Evolutionary conservation across 768 basidiomycete genomes (phyloP), one percentile per base, ranked within the genome.

Genomic region (Lactarius pseudohatsudake): DNA sequence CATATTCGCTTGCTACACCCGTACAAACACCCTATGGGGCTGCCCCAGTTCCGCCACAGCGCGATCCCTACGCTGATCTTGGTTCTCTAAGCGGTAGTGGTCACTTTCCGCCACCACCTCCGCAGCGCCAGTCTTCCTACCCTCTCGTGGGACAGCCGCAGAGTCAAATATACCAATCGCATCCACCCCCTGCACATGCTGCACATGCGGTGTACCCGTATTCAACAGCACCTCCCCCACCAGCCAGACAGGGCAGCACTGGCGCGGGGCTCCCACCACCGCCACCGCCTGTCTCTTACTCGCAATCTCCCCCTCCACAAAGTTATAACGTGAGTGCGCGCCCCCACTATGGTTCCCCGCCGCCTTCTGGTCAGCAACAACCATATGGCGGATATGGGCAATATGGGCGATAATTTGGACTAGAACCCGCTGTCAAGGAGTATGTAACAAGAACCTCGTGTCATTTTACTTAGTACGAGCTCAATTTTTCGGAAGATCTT

Each of bases 341-440:
- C 28, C 62, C 56, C 13, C 34, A 30, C 22, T 71, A 69, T 26
- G 45, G 36, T 36, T 40, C 70, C 1, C 50, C 74, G n/a, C 45
- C 74, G 20, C 62, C 73, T 50, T 71, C 69, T 4, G 69, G 62
- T 16, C 77, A 77, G 18, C 76, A 74, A 13, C 72, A 77, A 36
- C 75, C 78, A 20, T 71, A 69, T 40, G 73, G 74, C 0, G 69
- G 66, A 45, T 75, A 76, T 68, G 64, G 70, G 28, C 71, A 74
- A 54, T 75, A 79, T 67, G 75, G 72, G 59, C 72, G 72, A n/a
- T 78, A 76, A 62, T 54, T 45, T 64, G 55, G 40, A 47, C 62
- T 59, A 26, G 53, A 59, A 41, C 41, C 5, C 34, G 34, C 30
- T 50, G 34, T 40, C 38, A 40, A 38, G 45, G 36, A 28, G 10